Evolutionary conservation across 345 rosid species (phyloP), one percentile per base, ranked within the genome.

Genomic region (Punica granatum): DNA sequence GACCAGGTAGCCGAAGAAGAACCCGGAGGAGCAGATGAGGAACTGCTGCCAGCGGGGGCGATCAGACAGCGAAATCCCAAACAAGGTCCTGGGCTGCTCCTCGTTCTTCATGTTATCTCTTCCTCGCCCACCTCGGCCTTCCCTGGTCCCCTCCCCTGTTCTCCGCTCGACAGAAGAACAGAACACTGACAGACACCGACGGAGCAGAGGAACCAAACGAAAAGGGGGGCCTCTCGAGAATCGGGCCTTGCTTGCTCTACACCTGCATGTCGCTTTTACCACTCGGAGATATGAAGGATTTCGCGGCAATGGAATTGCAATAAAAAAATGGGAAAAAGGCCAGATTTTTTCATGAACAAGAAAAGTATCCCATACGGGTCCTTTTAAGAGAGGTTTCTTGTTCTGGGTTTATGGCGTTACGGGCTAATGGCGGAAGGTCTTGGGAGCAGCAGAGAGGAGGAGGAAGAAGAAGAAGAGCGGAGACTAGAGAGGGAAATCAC

Each of bases 1-100:
- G 68, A 90, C 86, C 69, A 93, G 97, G 71, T 93, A 89, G 64
- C 97, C 94, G 53, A 93, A 90, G 96, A 90, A 93, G 81, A 93
- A 90, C 25, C 97, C 96, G 74, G 97, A 87, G 65, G 97, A 87
- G 72, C 94, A 90, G 32, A 93, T 84, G 41, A 93, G 86, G 77
- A 93, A 90, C 63, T 87, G 97, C 46, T 90, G 81, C 95, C 95
- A 90, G 71, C 68, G 80, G 19, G 94, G 85, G 70, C 89, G 81
- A 75, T 77, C 82, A 41, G 94, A 82, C 14, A 90, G 86, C 32
- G 83, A 80, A 70, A 90, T 84, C 35, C 97, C 95, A 61, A 88
- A 90, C 66, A 88, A 70, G 63, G 85, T 81, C 75, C 83, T 75
- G 15, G 82, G 53, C 65, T 85, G 95, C 49, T 86, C 90, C 59